Evolutionary conservation across 306 rosid species (phyloP).

Genomic region (Phaseolus lunatus): DNA sequence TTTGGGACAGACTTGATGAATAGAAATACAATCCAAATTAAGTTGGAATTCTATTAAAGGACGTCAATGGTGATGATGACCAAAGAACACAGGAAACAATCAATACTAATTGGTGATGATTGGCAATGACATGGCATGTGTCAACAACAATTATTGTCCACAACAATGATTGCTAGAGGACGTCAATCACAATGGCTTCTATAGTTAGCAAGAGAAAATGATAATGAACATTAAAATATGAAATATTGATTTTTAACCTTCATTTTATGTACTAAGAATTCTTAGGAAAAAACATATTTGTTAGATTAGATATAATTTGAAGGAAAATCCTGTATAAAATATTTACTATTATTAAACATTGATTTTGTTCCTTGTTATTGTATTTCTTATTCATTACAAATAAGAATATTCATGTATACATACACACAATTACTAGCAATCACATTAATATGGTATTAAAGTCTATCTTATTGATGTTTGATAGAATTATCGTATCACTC

Average conservation of each 20-base stretch:
- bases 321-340: no score
- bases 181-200: not conserved
- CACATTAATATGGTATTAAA: no score
- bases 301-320: no score
- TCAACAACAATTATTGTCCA: not conserved
- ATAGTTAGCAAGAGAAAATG: not conserved
- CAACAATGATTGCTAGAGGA: not conserved
- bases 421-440: no score
- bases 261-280: not conserved
- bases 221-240: conserved; percentile 2
- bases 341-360: no score
- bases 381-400: no score
- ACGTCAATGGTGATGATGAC: not conserved
- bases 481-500: no score
- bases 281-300: no score
- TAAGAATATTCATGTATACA: no score
- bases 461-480: no score
- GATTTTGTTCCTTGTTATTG: no score
- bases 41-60: conserved; percentile 12
- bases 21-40: not conserved
- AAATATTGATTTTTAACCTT: not conserved
- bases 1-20: not conserved
- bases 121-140: not conserved
- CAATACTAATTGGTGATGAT: not conserved
- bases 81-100: not conserved